Evolutionary conservation across 352 stramenopile genomes (phyloP).

Genomic region (Blastocystis sp.): DNA sequence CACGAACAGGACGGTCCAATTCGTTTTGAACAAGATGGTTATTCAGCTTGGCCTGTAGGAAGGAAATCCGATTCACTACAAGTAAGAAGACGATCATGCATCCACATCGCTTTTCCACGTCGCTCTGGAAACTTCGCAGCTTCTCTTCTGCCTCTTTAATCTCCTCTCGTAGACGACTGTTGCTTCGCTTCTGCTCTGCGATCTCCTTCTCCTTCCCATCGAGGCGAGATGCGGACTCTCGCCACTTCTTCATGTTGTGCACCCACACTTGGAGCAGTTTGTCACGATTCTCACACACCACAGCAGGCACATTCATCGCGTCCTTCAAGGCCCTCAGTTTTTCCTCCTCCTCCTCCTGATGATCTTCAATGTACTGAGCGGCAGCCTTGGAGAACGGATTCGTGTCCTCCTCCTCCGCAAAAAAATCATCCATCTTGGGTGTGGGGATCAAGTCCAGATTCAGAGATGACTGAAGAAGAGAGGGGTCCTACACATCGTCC

Average conservation of each 20-base stretch:
- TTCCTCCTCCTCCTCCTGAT: background rate
- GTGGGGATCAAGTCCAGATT: background rate
- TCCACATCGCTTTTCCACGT: background rate
- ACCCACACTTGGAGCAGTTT: background rate
- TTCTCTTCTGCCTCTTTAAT: background rate
- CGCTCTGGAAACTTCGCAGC: background rate
- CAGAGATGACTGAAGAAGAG: background rate
- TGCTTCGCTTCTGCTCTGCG: background rate
- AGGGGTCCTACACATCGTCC: background rate
- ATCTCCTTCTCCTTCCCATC: conserved; percentile 15
- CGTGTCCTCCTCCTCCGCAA: background rate
- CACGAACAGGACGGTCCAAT: background rate
- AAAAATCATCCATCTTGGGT: background rate
- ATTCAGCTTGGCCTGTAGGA: background rate
- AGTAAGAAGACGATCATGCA: background rate
- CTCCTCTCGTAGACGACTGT: background rate
- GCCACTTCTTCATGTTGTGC: conserved; percentile 17
- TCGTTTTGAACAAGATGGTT: conserved; percentile 17
- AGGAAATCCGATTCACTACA: background rate
- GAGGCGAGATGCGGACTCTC: background rate
- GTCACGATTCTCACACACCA: conserved; percentile 43
- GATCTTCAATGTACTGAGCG: background rate
- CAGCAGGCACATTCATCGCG: background rate
- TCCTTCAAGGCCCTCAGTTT: conserved; percentile 21
- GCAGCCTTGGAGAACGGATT: background rate